phyloP scores from a whole-genome alignment of 305 asterid genomes.

The Rubia occidens region DNA sequence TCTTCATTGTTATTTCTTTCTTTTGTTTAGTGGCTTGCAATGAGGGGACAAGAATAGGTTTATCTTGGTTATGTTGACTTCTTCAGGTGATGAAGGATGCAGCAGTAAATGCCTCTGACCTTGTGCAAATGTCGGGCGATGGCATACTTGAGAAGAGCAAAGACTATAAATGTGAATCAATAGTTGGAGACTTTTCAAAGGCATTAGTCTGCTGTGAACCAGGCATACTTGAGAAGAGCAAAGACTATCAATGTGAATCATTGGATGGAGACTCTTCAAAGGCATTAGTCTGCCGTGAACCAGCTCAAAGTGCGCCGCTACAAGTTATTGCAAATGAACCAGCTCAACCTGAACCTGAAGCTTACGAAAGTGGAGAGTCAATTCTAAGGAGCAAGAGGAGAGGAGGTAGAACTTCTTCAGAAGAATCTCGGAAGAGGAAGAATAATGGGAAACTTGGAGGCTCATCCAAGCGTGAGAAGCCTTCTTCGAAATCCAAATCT shows the following conservation, averaged over 20 bases:
- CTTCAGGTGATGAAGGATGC: constrained; percentile 17
- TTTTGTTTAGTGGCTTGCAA: not conserved
- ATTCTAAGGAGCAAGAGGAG: constrained; percentile 32
- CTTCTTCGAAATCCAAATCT: not conserved
- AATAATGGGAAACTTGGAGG: constrained; percentile 17
- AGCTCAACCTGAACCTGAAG: constrained; percentile 1
- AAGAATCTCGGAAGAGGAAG: constrained; percentile 24
- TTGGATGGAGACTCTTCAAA: constrained; percentile 21
- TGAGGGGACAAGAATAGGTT: not conserved
- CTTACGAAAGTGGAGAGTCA: constrained; percentile 11
- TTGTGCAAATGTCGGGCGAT: constrained; percentile 9
- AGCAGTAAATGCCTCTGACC: constrained; percentile 7
- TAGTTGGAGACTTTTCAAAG: constrained; percentile 22
- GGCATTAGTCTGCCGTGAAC: constrained; percentile 11
- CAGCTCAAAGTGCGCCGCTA: constrained; percentile 5
- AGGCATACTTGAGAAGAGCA: constrained; percentile 14
- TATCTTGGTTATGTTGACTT: not conserved
- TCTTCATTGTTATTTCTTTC: not conserved
- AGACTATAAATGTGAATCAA: constrained; percentile 17
- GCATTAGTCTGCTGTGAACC: constrained; percentile 7
- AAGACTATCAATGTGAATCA: constrained; percentile 17
- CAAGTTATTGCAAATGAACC: constrained; percentile 7
- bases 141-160: constrained; percentile 15
- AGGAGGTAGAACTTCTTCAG: constrained; percentile 25
- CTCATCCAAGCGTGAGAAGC: constrained; percentile 18